phyloP scores from a whole-genome alignment of 352 stramenopile species.

The Discostella stelligera region DNA sequence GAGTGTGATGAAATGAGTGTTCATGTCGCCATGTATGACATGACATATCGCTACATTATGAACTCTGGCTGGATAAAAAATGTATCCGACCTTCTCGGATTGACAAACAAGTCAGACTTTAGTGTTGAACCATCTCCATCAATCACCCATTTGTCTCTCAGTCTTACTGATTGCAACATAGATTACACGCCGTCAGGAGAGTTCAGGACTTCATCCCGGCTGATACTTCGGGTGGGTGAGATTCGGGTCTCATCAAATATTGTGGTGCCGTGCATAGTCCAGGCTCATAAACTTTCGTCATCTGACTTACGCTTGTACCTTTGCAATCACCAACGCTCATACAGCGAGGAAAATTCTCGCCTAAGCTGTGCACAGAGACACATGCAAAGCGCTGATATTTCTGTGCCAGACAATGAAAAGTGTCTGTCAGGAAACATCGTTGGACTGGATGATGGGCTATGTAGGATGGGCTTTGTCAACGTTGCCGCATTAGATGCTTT shows the following conservation, averaged over 20 bases:
- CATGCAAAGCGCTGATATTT: constrained; percentile 44
- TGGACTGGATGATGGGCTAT: constrained; percentile 41
- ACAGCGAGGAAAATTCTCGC: constrained; percentile 64
- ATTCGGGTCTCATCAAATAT: constrained; percentile 72
- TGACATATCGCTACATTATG: constrained; percentile 68
- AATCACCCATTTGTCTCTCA: constrained; percentile 61
- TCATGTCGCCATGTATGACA: constrained; percentile 72
- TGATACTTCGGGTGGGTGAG: constrained; percentile 68
- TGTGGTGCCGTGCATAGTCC: constrained; percentile 44
- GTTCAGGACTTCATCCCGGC: constrained; percentile 55
- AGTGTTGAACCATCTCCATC: constrained; percentile 14
- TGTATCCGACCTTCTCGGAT: constrained; percentile 34
- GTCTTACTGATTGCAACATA: constrained; percentile 69
- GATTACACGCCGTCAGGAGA: constrained; percentile 62
- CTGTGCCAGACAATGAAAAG: constrained; percentile 7
- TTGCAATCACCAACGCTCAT: constrained; percentile 50
- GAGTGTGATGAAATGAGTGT: constrained; percentile 44
- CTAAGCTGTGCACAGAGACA: constrained; percentile 46
- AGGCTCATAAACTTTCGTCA: constrained; percentile 64
- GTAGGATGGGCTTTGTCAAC: constrained; percentile 64
- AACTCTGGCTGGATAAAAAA: constrained; percentile 58
- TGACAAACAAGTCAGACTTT: background rate
- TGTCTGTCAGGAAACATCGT: constrained; percentile 24
- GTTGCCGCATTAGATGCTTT: constrained; percentile 64
- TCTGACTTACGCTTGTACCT: constrained; percentile 62